Evolutionary conservation across 208 protist species (phyloP), one percentile per base, ranked within the genome.

Genomic region (Tritrichomonas foetus): DNA sequence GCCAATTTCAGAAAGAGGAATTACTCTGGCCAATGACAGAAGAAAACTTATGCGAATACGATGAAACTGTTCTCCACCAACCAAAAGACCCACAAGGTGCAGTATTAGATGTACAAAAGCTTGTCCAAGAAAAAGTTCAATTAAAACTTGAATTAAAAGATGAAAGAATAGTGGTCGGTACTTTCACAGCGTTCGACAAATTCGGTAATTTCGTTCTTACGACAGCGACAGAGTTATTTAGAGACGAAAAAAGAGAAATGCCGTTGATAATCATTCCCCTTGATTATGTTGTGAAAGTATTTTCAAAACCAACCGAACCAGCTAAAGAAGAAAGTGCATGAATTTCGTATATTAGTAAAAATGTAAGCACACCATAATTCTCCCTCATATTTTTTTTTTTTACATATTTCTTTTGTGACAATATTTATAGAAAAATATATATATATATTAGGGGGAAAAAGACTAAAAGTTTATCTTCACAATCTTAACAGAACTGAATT

Each of bases 201-300:
- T 89, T 89, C 41, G 78, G 78, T 1, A 89, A 89, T 27, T 89
- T 89, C 39, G 78, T 89, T 57, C 78, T 89, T 57, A 57, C 78
- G 39, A 20, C 16, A 53, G 78, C 78, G 8, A 49, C 9, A 53
- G 78, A 89, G 39, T 89, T 47, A 8, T 89, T 89, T n/a, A 44
- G 78, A n/a, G 78, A 89, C 22, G 41, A 89, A 50, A 50, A 39
- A 39, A 53, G 78, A 57, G 25, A 53, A 50, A 57, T 89, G 47
- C 41, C 25, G 11, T 57, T 57, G 47, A 36, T 89, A 1, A 57
- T 89, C 39, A 49, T 89, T 61, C 78, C 78, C 11, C 47, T 89
- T 16, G 20, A 53, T 89, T 89, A 20, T 33, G 27, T 89, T 13
- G n/a, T 39, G 13, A 53, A 50, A 89, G 53, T 61, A 22, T 61